Evolutionary conservation across 306 rosid genomes (phyloP).

Genomic region (Quercus gilva): DNA sequence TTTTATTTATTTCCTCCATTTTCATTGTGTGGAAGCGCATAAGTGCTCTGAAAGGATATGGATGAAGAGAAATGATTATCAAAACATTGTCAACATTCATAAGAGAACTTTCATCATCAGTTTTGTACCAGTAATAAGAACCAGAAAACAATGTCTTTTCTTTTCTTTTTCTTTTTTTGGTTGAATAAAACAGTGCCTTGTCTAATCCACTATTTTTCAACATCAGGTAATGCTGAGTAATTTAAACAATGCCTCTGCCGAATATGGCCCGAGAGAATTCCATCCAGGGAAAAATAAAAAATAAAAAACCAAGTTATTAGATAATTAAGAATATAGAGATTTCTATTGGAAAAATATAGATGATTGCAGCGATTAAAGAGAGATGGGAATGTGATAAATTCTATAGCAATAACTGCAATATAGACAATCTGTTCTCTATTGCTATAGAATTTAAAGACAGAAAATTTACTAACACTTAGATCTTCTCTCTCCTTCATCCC

Average conservation of each 20-base stretch:
- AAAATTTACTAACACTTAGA: too few species aligned
- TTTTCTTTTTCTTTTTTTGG: not conserved
- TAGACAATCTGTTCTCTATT: too few species aligned
- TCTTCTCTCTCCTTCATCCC: too few species aligned
- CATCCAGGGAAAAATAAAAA: not conserved
- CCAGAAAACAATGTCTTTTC: not conserved
- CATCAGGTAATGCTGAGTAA: too few species aligned
- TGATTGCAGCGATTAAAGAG: too few species aligned
- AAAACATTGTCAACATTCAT: not conserved
- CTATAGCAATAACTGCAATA: too few species aligned
- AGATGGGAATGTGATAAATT: too few species aligned
- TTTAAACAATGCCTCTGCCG: not conserved
- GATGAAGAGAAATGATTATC: constrained; percentile 6
- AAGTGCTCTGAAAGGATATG: constrained; percentile 64
- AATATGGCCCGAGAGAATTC: not conserved
- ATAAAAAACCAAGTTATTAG: not conserved
- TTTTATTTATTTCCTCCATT: constrained; percentile 99
- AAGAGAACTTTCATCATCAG: not conserved
- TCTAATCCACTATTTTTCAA: not conserved
- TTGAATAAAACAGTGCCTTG: not conserved
- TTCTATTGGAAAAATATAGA: too few species aligned
- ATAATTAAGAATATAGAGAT: not conserved
- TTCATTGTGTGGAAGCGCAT: constrained; percentile 98
- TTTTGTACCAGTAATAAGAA: not conserved
- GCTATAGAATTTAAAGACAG: too few species aligned